Conservation (phyloP, 768 basidiomycete genomes). For the Termitomyces sp. region DNA sequence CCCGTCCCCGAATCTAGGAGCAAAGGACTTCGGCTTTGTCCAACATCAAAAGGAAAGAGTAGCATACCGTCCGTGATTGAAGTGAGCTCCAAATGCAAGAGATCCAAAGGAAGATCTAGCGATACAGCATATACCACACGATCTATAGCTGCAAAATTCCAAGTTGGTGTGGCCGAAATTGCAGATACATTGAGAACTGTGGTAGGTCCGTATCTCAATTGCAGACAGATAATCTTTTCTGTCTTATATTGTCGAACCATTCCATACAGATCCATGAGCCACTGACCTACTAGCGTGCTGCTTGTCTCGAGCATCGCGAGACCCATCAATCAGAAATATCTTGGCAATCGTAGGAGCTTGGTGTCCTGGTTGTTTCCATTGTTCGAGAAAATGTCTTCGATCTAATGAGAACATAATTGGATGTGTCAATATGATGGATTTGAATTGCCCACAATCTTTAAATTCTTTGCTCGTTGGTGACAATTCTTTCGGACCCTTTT, state of each 20-base stretch:
- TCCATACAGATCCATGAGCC: background rate
- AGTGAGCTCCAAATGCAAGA: conserved; percentile 50
- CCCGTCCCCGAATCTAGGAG: conserved; percentile 50
- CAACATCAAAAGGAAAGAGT: conserved; percentile 7
- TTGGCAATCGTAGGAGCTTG: conserved; percentile 41
- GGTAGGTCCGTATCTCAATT: conserved; percentile 53
- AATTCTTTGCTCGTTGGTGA: conserved; percentile 39
- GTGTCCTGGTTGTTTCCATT: conserved; percentile 42
- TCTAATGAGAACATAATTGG: conserved; percentile 24
- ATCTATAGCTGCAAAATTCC: conserved; percentile 48
- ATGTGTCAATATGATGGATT: conserved; percentile 7
- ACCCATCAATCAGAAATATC: conserved; percentile 46
- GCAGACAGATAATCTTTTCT: conserved; percentile 31
- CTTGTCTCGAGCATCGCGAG: conserved; percentile 35
- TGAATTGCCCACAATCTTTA: conserved; percentile 42
- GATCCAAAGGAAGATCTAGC: conserved; percentile 51
- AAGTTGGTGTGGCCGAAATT: conserved; percentile 54
- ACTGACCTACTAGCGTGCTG: conserved; percentile 47
- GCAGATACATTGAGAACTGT: conserved; percentile 64
- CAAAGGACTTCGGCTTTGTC: conserved; percentile 6
- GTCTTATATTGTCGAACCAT: background rate
- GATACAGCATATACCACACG: conserved; percentile 61
- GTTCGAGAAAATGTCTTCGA: conserved; percentile 44
- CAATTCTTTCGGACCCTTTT: conserved; percentile 44
- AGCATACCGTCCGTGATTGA: conserved; percentile 48